These are phyloP conservation scores for Pythium diclinum DNA, from an alignment of 352 stramenopile genomes.

Conservation along the genomic window DNA sequence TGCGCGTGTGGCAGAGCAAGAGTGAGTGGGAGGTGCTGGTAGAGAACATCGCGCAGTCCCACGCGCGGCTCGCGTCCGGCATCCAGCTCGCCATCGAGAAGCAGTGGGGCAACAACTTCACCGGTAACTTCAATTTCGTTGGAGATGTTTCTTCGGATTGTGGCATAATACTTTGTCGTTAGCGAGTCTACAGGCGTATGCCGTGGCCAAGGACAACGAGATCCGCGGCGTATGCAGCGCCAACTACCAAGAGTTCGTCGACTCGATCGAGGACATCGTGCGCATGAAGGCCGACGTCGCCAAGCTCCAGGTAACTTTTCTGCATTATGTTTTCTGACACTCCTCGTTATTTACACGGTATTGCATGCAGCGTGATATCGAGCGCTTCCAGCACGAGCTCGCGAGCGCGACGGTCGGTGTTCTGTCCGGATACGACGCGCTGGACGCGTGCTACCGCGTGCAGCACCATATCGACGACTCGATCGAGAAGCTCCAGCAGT, in stretches of 20 bases:
- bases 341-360: no score
- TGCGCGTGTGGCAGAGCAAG: constrained; percentile 61
- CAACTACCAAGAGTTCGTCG: constrained; percentile 78
- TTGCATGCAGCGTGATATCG: constrained; percentile 47
- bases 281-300: constrained; percentile 74
- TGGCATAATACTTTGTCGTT: no score
- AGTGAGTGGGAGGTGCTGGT: constrained; percentile 71
- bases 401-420: constrained; percentile 44
- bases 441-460: constrained; percentile 54
- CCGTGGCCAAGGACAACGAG: constrained; percentile 59
- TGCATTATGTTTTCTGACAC: no score
- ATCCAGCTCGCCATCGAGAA: constrained; percentile 81
- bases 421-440: constrained; percentile 50
- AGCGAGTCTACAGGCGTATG: constrained; percentile 64
- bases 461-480: constrained; percentile 73
- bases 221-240: constrained; percentile 74
- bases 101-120: constrained; percentile 76
- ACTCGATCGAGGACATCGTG: constrained; percentile 82
- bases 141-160: no score
- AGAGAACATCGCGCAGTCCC: constrained; percentile 80
- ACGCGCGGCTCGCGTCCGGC: constrained; percentile 57
- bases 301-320: constrained; percentile 66
- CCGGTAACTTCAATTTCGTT: constrained; percentile 39
- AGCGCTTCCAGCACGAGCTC: constrained; percentile 64
- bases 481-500: constrained; percentile 79